Conservation (phyloP, 106 monocot genomes). For the Chionographis japonica region DNA sequence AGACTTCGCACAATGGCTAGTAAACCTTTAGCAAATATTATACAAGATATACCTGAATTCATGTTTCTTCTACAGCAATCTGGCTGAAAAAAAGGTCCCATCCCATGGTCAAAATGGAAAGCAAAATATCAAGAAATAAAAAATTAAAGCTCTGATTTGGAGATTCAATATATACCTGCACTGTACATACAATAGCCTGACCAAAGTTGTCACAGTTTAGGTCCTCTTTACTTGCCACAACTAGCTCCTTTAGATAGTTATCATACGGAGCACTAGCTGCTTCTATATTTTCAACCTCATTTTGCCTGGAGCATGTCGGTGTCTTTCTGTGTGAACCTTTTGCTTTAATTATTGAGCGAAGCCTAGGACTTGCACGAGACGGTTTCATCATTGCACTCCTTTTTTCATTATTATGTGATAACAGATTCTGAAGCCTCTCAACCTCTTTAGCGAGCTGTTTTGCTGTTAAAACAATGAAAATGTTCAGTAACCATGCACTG, state of each 20-base stretch:
- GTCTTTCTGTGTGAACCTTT: slow-evolving; percentile 13
- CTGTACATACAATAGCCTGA: neutral
- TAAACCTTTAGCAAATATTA: neutral
- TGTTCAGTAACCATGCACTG: too few species aligned
- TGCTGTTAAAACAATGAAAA: slow-evolving; percentile 17
- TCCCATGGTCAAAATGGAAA: slow-evolving; percentile 4
- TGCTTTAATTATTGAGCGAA: neutral
- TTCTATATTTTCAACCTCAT: slow-evolving; percentile 15
- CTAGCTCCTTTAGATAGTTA: slow-evolving; percentile 6
- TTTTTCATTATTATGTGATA: slow-evolving; percentile 20
- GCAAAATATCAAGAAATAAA: neutral
- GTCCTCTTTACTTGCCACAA: slow-evolving; percentile 14
- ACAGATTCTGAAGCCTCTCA: slow-evolving; percentile 34
- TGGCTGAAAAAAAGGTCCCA: slow-evolving; percentile 31
- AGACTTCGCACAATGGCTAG: neutral
- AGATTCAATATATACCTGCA: neutral
- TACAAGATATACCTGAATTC: slow-evolving; percentile 19
- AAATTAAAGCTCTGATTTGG: neutral
- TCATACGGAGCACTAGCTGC: neutral
- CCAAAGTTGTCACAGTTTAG: too few species aligned
- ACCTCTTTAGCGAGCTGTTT: slow-evolving; percentile 44
- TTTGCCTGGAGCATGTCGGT: neutral
- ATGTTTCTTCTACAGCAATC: slow-evolving; percentile 28
- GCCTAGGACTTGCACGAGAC: slow-evolving; percentile 16
- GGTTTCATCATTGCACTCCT: neutral